Conservation (phyloP, 768 basidiomycete genomes). For the Punctularia strigosozonata region DNA sequence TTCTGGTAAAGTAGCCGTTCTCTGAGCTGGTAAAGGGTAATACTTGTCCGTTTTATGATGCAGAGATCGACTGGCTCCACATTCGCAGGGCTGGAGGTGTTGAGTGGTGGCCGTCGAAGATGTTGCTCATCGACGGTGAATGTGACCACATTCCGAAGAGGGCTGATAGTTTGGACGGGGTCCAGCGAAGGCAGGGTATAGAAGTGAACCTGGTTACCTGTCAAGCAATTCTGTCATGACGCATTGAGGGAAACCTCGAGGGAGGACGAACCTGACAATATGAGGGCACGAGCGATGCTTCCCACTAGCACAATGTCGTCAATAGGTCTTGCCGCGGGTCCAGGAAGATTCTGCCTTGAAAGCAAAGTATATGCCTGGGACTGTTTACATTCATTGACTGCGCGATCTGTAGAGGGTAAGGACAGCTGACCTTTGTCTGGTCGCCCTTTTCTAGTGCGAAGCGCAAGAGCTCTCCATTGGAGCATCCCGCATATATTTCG, state of each 20-base stretch:
- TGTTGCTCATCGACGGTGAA: slow-evolving; percentile 79
- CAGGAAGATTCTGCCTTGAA: slow-evolving; percentile 45
- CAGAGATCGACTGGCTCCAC: slow-evolving; percentile 56
- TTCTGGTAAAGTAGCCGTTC: slow-evolving; percentile 53
- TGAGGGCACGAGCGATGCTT: slow-evolving; percentile 58
- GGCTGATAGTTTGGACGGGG: slow-evolving; percentile 55
- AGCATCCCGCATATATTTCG: slow-evolving; percentile 80
- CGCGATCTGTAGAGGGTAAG: neutral
- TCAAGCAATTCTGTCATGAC: neutral
- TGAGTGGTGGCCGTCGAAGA: slow-evolving; percentile 35
- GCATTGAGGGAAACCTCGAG: slow-evolving; percentile 6
- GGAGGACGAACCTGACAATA: slow-evolving; percentile 54
- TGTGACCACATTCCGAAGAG: slow-evolving; percentile 68
- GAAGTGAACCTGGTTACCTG: slow-evolving; percentile 62
- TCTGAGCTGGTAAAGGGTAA: slow-evolving; percentile 53
- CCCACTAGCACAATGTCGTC: slow-evolving; percentile 76
- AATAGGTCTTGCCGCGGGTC: slow-evolving; percentile 60
- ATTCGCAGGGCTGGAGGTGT: slow-evolving; percentile 24
- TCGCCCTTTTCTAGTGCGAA: slow-evolving; percentile 59
- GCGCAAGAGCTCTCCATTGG: slow-evolving; percentile 75
- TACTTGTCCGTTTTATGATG: slow-evolving; percentile 54
- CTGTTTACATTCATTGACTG: slow-evolving; percentile 3
- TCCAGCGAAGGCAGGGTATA: slow-evolving; percentile 76
- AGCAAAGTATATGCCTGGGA: slow-evolving; percentile 14
- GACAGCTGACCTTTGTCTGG: slow-evolving; percentile 29